A percentile compares a stretch with the other conserved stretches of the same genome.
Conservation (phyloP, 805 yeast genomes). For the Peterozyma toletana region DNA sequence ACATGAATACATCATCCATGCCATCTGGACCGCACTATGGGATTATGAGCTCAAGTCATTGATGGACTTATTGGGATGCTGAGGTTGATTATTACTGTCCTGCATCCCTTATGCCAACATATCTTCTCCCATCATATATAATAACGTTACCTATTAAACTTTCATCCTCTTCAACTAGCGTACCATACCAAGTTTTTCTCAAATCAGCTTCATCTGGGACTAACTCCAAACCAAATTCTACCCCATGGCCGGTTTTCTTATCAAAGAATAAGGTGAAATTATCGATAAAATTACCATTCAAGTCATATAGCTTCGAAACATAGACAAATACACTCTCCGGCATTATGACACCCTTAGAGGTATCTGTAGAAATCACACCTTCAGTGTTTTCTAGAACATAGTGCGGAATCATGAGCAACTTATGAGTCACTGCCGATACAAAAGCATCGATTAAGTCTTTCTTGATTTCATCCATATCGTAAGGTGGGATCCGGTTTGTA, state of each 20-base stretch:
- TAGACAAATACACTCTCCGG: constrained; percentile 1
- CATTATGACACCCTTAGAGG: not conserved
- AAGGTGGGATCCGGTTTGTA: not conserved
- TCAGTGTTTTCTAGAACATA: not conserved
- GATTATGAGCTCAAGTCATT: no score
- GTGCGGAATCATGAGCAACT: not conserved
- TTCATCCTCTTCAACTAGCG: not conserved
- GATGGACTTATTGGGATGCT: no score
- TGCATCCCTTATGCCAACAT: not conserved
- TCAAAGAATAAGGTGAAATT: constrained; percentile 1
- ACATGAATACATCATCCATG: no score
- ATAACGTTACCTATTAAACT: constrained; percentile 3
- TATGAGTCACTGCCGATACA: not conserved
- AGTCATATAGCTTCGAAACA: constrained; percentile 4
- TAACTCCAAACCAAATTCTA: constrained; percentile 5
- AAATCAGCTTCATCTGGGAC: not conserved
- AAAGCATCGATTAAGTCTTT: not conserved
- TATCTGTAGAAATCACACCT: not conserved
- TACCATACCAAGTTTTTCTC: constrained; percentile 6
- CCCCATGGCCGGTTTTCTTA: not conserved
- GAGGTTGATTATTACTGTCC: no score
- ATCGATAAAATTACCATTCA: constrained; percentile 4
- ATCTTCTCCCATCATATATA: constrained; percentile 3
- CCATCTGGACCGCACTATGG: no score
- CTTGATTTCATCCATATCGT: not conserved